Evolutionary conservation across 352 stramenopile genomes (phyloP).

Genomic region (Pythium phragmiticola): DNA sequence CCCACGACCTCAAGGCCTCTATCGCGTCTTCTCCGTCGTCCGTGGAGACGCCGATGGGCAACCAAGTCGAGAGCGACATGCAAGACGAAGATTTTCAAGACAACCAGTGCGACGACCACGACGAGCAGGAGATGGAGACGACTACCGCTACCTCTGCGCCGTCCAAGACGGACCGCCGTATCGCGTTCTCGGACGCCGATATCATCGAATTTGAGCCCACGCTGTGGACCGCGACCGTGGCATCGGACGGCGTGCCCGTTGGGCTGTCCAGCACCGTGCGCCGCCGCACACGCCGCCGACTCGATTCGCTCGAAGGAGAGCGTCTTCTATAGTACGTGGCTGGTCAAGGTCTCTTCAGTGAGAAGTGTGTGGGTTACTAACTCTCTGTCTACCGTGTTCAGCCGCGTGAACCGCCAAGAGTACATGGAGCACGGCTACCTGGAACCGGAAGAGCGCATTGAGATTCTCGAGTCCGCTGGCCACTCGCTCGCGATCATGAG

Average conservation of each 20-base stretch:
- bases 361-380: background rate
- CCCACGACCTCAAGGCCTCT: slow-evolving; percentile 18
- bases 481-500: slow-evolving; percentile 64
- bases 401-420: slow-evolving; percentile 62
- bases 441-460: slow-evolving; percentile 71
- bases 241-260: slow-evolving; percentile 75
- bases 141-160: background rate
- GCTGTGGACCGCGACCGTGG: slow-evolving; percentile 75
- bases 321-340: slow-evolving; percentile 42
- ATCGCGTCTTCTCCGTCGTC: background rate
- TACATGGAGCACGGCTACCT: slow-evolving; percentile 85
- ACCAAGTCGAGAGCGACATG: background rate
- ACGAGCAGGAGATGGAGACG: slow-evolving; percentile 15
- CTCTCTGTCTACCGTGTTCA: slow-evolving; percentile 12
- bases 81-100: slow-evolving; percentile 10
- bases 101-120: slow-evolving; percentile 17
- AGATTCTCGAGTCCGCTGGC: slow-evolving; percentile 70
- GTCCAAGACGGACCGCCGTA: slow-evolving; percentile 36
- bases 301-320: slow-evolving; percentile 71
- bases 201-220: slow-evolving; percentile 83
- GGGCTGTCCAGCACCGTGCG: slow-evolving; percentile 70
- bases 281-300: slow-evolving; percentile 50
- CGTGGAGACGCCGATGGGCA: background rate
- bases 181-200: slow-evolving; percentile 61
- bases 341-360: too few species aligned